These are phyloP conservation scores for Ustilago lituana DNA, from an alignment of 1,284 basidiomycete species.

Conservation along the genomic window DNA sequence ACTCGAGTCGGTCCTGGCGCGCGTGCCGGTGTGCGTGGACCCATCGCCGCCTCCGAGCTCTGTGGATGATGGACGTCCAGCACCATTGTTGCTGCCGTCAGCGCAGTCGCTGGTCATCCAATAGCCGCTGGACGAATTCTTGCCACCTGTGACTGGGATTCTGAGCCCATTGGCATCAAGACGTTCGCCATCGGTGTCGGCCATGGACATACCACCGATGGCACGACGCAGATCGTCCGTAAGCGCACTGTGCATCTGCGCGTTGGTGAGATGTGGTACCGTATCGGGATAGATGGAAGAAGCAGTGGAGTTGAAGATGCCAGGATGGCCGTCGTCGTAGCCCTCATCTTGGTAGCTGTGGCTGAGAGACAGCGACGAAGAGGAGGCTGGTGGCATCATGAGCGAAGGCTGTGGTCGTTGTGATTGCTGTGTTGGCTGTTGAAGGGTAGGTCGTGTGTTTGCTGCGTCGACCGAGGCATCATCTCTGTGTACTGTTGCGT, in stretches of 20 bases:
- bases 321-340: conserved; percentile 48
- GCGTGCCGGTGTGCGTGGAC: conserved; percentile 1
- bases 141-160: conserved; percentile 37
- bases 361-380: conserved; percentile 23
- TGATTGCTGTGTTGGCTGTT: conserved; percentile 11
- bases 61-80: conserved; percentile 5
- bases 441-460: conserved; percentile 5
- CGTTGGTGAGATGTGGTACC: conserved; percentile 49
- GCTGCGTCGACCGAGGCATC: conserved; percentile 14
- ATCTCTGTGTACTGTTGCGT: conserved; percentile 14
- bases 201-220: conserved; percentile 53
- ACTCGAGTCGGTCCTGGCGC: conserved; percentile 20
- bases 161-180: conserved; percentile 39
- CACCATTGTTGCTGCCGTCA: conserved; percentile 6
- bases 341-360: conserved; percentile 42
- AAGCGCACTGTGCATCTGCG: conserved; percentile 49
- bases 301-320: conserved; percentile 28
- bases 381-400: conserved; percentile 31
- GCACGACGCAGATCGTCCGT: conserved; percentile 61
- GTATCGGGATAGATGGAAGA: conserved; percentile 59
- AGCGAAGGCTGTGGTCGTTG: conserved; percentile 39
- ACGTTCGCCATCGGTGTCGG: conserved; percentile 40
- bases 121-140: conserved; percentile 39
- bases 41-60: not conserved
- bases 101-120: conserved; percentile 28